These are phyloP conservation scores for Boechera stricta DNA, from an alignment of 345 rosid genomes.

Conservation along the genomic window DNA sequence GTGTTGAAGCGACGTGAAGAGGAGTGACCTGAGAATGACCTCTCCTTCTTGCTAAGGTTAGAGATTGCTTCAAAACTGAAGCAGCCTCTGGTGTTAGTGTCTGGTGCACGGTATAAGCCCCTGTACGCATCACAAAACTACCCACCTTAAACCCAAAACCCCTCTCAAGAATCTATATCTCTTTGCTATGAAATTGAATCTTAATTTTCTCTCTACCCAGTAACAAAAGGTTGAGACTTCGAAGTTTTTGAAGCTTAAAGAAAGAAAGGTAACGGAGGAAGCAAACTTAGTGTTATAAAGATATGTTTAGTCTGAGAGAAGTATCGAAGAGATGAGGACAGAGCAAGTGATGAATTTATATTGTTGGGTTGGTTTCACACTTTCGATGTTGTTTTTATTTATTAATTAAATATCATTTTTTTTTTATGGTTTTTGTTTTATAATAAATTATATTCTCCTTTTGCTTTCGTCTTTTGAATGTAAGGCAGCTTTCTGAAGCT, in stretches of 20 bases:
- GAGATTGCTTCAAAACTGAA: slow-evolving; percentile 93
- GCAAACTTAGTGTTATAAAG: slow-evolving; percentile 20
- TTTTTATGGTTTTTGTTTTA: background rate
- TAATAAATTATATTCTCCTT: slow-evolving; percentile 41
- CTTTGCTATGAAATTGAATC: background rate
- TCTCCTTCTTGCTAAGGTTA: slow-evolving; percentile 79
- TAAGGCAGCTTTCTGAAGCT: slow-evolving; percentile 50
- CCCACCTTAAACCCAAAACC: slow-evolving; percentile 52
- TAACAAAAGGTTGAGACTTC: slow-evolving; percentile 14
- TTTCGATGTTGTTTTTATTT: slow-evolving; percentile 34
- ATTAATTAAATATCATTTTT: slow-evolving; percentile 2
- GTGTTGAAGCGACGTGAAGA: slow-evolving; percentile 76
- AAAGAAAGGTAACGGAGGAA: slow-evolving; percentile 26
- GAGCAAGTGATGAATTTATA: slow-evolving; percentile 45
- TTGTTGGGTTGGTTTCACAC: slow-evolving; percentile 46
- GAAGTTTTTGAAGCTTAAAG: slow-evolving; percentile 19
- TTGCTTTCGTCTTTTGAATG: slow-evolving; percentile 50
- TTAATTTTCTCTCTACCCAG: slow-evolving; percentile 33
- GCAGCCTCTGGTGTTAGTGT: slow-evolving; percentile 99
- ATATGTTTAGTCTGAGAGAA: slow-evolving; percentile 37
- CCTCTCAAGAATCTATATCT: slow-evolving; percentile 25
- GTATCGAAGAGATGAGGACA: slow-evolving; percentile 36
- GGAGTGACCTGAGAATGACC: slow-evolving; percentile 98
- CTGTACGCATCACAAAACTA: slow-evolving; percentile 88
- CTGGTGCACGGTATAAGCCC: slow-evolving; percentile 90